phyloP scores from a whole-genome alignment of 108 stramenopile species.

The Parmales sp. region DNA sequence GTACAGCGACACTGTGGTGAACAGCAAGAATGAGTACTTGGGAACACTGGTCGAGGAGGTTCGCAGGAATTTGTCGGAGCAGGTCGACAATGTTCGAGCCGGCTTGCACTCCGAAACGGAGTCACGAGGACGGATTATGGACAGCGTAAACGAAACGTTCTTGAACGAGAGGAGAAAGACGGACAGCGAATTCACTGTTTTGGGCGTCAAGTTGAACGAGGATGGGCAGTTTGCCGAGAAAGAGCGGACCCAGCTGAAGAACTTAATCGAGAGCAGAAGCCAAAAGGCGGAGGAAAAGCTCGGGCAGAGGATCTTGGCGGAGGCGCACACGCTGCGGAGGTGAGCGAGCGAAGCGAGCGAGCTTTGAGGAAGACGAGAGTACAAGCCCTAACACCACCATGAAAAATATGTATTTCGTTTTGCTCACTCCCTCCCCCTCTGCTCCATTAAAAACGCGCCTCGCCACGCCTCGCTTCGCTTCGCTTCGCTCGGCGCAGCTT shows the following conservation, averaged over 20 bases:
- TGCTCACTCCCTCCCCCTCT: no score
- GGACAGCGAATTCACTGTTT: background rate
- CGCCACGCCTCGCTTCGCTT: no score
- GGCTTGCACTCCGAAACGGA: background rate
- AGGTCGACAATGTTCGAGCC: background rate
- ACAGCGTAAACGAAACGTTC: background rate
- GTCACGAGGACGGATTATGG: background rate
- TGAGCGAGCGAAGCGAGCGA: no score
- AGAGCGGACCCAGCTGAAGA: background rate
- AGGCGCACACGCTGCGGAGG: background rate
- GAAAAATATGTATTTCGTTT: no score
- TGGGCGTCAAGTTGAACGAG: background rate
- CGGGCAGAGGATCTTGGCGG: background rate
- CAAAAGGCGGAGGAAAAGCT: background rate
- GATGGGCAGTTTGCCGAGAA: background rate
- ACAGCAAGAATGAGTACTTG: background rate
- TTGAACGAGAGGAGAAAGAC: background rate
- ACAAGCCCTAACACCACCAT: no score
- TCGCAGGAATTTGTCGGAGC: background rate
- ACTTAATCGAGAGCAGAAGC: background rate
- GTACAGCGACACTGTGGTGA: background rate
- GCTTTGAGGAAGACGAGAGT: no score
- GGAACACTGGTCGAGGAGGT: background rate
- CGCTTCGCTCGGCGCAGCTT: no score
- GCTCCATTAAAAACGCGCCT: no score